These are phyloP conservation scores for Erythrophleum fordii DNA, from an alignment of 306 rosid species.

Conservation along the genomic window DNA sequence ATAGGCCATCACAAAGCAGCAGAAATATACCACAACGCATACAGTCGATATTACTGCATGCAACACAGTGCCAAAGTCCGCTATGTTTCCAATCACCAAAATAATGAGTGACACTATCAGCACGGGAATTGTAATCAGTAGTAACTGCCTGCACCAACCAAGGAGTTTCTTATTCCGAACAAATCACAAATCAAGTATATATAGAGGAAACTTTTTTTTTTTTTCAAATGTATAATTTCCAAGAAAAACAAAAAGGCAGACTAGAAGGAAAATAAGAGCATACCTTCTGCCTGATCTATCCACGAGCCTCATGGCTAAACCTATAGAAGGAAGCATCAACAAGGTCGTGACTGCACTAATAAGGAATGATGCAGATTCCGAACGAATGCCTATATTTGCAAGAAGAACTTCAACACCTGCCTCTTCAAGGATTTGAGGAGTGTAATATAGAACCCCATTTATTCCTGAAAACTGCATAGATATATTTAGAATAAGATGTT, in stretches of 20 bases:
- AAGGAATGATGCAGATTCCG: conserved; percentile 85
- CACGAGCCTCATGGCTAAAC: conserved; percentile 96
- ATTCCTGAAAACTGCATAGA: conserved; percentile 82
- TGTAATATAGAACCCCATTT: conserved; percentile 93
- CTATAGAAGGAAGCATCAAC: conserved; percentile 96
- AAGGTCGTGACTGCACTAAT: conserved; percentile 85
- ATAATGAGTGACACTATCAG: conserved; percentile 51
- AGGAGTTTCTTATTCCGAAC: conserved; percentile 10
- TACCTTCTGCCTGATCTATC: conserved; percentile 97
- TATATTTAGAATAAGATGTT: background rate
- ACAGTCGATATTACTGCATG: conserved; percentile 54
- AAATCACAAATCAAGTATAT: background rate
- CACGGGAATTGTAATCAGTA: conserved; percentile 62
- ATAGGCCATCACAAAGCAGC: conserved; percentile 58
- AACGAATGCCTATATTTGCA: conserved; percentile 73
- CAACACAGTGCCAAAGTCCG: conserved; percentile 37
- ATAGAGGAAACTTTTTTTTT: background rate
- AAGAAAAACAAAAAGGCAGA: background rate
- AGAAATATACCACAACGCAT: conserved; percentile 58
- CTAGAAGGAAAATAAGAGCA: background rate
- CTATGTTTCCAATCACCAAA: conserved; percentile 48
- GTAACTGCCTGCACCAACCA: conserved; percentile 51
- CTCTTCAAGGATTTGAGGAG: conserved; percentile 96
- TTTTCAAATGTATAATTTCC: background rate
- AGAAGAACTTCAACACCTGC: conserved; percentile 96